Evolutionary conservation across 208 protist genomes (phyloP).

Genomic region (Crithidia sp.): DNA sequence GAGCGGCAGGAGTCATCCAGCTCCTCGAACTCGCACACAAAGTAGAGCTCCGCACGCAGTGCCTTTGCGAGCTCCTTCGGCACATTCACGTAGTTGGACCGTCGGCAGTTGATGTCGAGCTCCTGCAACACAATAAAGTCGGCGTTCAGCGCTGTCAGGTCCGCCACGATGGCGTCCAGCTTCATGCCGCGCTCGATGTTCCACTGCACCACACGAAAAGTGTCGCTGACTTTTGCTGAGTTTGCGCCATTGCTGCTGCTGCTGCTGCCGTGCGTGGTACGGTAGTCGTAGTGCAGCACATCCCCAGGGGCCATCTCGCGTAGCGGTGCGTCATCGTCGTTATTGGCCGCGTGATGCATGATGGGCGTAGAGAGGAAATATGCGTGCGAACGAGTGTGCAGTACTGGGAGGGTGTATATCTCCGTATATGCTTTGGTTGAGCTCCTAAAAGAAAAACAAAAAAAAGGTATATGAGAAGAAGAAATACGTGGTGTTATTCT

Average conservation of each 20-base stretch:
- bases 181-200: conserved; percentile 85
- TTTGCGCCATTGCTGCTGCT: neutral
- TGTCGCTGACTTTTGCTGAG: conserved; percentile 42
- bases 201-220: conserved; percentile 74
- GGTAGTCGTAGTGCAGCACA: conserved; percentile 79
- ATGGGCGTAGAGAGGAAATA: neutral
- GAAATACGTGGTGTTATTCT: too few relatives aligned
- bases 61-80: conserved; percentile 59
- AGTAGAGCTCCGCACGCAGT: conserved; percentile 61
- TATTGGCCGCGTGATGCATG: conserved; percentile 1
- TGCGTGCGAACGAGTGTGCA: neutral
- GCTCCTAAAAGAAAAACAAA: conserved; percentile 9
- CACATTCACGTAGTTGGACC: conserved; percentile 71
- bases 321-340: conserved; percentile 19
- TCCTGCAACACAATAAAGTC: conserved; percentile 86
- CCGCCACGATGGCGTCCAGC: conserved; percentile 60
- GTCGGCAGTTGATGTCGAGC: conserved; percentile 79
- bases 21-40: conserved; percentile 86
- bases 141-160: conserved; percentile 48
- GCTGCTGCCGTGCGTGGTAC: conserved; percentile 22
- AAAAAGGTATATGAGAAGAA: conserved; percentile 1
- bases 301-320: conserved; percentile 43
- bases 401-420: neutral
- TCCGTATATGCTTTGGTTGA: neutral
- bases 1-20: conserved; percentile 46